Percentiles rank a stretch among this genome's conserved stretches.
Conservation (phyloP, 805 yeast genomes). For the Saccharomyces mikatae region DNA sequence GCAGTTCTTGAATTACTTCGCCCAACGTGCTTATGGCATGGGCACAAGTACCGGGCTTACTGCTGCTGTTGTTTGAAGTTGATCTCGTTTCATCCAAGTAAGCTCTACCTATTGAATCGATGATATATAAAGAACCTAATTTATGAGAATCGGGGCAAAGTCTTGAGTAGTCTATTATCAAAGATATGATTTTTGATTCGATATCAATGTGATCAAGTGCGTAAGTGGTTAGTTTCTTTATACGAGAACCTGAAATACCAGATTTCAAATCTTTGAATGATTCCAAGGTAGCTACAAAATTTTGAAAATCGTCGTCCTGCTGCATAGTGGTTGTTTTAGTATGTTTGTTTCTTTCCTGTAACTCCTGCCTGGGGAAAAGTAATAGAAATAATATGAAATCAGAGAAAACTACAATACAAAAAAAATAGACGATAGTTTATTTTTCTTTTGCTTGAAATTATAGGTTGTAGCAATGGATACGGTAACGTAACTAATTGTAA, state of each 20-base stretch:
- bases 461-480: not conserved
- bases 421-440: not conserved
- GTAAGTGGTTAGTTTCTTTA: conserved; percentile 71
- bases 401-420: not conserved
- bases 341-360: not conserved
- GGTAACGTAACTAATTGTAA: not conserved
- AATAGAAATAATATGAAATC: not conserved
- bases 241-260: conserved; percentile 94
- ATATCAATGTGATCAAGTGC: conserved; percentile 59
- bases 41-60: conserved; percentile 65
- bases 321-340: conserved; percentile 5
- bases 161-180: conserved; percentile 44
- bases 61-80: conserved; percentile 39
- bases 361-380: not conserved
- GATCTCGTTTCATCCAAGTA: conserved; percentile 68
- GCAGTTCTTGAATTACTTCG: conserved; percentile 51
- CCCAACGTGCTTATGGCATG: conserved; percentile 63
- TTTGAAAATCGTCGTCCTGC: conserved; percentile 23
- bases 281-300: conserved; percentile 35
- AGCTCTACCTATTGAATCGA: conserved; percentile 86
- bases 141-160: conserved; percentile 73
- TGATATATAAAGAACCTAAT: conserved; percentile 82
- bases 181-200: conserved; percentile 23
- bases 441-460: not conserved
- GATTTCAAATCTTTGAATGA: conserved; percentile 52